Conservation (phyloP, 2,329 filamentous ascomycete species). For the Nemania bipapillata region DNA sequence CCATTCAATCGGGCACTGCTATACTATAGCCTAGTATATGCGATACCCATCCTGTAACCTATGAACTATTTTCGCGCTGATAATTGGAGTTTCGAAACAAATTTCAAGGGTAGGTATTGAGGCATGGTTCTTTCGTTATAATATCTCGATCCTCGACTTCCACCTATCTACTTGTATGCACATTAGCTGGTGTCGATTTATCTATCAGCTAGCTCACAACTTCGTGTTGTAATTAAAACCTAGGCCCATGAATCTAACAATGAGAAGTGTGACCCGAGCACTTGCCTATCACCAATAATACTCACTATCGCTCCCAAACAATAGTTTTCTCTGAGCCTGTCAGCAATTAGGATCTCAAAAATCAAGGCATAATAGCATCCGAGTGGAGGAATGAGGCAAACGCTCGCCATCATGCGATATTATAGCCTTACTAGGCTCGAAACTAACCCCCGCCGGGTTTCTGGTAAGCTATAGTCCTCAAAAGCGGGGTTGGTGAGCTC, state of each 20-base stretch:
- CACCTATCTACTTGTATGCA: not conserved
- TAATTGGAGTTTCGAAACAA: not conserved
- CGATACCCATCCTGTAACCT: not conserved
- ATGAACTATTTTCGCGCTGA: not conserved
- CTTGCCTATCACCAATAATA: not conserved
- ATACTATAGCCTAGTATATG: not conserved
- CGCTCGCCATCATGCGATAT: not conserved
- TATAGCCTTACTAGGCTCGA: not conserved
- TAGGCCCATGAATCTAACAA: too few relatives aligned
- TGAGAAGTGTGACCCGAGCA: not conserved
- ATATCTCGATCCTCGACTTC: not conserved
- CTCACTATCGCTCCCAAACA: not conserved
- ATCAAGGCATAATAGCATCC: conserved; percentile 9
- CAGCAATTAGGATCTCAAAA: not conserved
- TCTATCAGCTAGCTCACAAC: not conserved
- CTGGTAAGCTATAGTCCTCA: conserved; percentile 14
- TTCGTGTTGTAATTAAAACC: too few relatives aligned
- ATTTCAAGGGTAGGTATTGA: not conserved
- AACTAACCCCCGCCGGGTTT: conserved; percentile 1
- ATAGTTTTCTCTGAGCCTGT: not conserved
- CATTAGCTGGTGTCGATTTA: not conserved
- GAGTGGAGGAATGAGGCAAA: conserved; percentile 10
- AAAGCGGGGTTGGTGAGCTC: not conserved
- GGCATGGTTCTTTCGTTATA: not conserved
- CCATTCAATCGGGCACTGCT: too few relatives aligned